phyloP scores from a whole-genome alignment of 2,329 filamentous ascomycete genomes.

The Verticillium nubilum region DNA sequence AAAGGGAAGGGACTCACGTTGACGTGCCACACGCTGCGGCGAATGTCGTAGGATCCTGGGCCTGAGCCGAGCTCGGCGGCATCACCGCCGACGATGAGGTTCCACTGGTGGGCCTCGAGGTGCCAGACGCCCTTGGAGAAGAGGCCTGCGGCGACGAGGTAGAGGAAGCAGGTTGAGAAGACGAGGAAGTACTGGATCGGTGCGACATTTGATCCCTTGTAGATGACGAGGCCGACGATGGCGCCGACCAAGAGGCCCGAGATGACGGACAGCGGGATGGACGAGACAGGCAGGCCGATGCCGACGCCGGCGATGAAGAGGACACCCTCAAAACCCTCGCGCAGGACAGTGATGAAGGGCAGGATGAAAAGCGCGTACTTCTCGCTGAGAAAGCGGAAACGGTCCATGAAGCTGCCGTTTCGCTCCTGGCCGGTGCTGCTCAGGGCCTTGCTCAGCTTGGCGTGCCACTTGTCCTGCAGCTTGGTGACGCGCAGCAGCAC shows the following conservation, averaged over 20 bases:
- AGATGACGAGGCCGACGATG: conserved; percentile 63
- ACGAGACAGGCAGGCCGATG: conserved; percentile 59
- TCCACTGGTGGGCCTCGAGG: conserved; percentile 62
- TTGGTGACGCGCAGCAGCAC: conserved; percentile 61
- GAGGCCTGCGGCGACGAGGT: conserved; percentile 74
- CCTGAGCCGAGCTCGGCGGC: conserved; percentile 45
- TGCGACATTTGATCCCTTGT: conserved; percentile 37
- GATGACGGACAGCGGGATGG: conserved; percentile 67
- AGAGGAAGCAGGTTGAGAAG: conserved; percentile 71
- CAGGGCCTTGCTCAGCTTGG: conserved; percentile 56
- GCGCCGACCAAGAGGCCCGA: conserved; percentile 58
- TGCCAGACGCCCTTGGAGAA: conserved; percentile 71
- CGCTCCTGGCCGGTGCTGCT: conserved; percentile 3
- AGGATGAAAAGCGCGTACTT: conserved; percentile 75
- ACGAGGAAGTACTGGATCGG: conserved; percentile 66
- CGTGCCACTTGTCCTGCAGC: conserved; percentile 60
- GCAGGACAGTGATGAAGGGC: conserved; percentile 71
- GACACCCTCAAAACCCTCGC: conserved; percentile 73
- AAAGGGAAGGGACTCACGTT: conserved; percentile 45
- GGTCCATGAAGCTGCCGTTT: conserved; percentile 3
- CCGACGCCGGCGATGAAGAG: conserved; percentile 76
- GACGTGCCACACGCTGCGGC: conserved; percentile 73
- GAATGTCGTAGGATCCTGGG: conserved; percentile 73
- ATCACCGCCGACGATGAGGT: conserved; percentile 51
- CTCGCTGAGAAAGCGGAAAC: conserved; percentile 31